Evolutionary conservation across 148 eudicot genomes (phyloP).

Genomic region (Spergularia bocconei): DNA sequence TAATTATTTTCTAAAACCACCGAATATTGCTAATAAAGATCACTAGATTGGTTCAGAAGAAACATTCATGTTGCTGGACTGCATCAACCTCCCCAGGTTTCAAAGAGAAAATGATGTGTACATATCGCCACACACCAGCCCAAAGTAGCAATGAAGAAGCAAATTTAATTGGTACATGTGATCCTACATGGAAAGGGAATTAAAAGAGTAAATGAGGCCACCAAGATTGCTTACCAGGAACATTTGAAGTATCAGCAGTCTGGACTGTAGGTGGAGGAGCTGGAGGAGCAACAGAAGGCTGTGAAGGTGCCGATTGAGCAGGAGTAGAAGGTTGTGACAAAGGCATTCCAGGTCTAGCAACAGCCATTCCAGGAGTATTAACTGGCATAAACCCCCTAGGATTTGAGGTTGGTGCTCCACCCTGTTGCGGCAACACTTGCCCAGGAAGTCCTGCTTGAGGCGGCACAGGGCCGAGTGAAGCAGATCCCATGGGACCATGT

Average conservation of each 20-base stretch:
- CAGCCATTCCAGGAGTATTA: constrained; percentile 41
- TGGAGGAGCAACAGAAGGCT: constrained; percentile 56
- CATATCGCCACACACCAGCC: background rate
- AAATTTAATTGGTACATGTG: background rate
- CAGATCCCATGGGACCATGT: constrained; percentile 51
- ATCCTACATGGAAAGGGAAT: background rate
- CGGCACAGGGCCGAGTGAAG: constrained; percentile 51
- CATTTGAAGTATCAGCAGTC: constrained; percentile 88
- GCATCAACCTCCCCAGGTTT: constrained; percentile 3
- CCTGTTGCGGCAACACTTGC: constrained; percentile 59
- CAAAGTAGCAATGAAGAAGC: background rate
- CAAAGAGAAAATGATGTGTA: background rate
- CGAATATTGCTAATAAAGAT: background rate
- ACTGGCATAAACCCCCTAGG: constrained; percentile 70
- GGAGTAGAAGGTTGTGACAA: constrained; percentile 76
- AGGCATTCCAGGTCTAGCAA: constrained; percentile 65
- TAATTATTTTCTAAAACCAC: background rate
- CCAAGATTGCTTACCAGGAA: constrained; percentile 59
- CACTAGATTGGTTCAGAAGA: background rate
- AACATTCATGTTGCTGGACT: background rate
- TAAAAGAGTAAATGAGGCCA: background rate
- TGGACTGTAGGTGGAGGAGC: constrained; percentile 90
- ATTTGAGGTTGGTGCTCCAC: constrained; percentile 45
- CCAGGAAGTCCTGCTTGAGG: constrained; percentile 53
- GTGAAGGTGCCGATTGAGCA: constrained; percentile 49